Percentiles rank a stretch among this genome's conserved stretches.
phyloP scores from a whole-genome alignment of 495 filamentous ascomycete species.

The Penicillium atrosanguineum region DNA sequence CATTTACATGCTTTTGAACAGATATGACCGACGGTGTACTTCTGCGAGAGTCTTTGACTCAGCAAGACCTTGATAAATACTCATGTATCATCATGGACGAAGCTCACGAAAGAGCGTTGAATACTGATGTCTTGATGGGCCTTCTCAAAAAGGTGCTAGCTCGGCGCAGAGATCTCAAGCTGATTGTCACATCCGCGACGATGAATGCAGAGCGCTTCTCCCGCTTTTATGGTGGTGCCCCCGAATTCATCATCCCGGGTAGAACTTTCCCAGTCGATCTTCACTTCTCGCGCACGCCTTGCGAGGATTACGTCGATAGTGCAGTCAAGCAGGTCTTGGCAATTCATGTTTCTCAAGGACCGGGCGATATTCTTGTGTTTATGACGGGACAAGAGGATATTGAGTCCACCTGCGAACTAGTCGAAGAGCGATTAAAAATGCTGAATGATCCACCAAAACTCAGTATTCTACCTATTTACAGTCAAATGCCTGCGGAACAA shows the following conservation, averaged over 20 bases:
- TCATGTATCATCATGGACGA: slow-evolving; percentile 99
- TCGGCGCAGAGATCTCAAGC: slow-evolving; percentile 83
- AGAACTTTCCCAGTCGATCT: slow-evolving; percentile 97
- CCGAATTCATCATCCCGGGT: slow-evolving; percentile 95
- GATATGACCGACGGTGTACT: slow-evolving; percentile 99
- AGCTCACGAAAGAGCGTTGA: slow-evolving; percentile 93
- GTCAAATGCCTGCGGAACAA: slow-evolving; percentile 97
- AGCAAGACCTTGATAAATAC: slow-evolving; percentile 91
- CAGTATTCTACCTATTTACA: slow-evolving; percentile 96
- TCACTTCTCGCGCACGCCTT: slow-evolving; percentile 91
- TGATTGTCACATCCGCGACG: slow-evolving; percentile 97
- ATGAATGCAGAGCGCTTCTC: slow-evolving; percentile 98
- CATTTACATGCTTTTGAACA: slow-evolving; percentile 27
- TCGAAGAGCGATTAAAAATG: slow-evolving; percentile 83
- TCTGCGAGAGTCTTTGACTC: slow-evolving; percentile 86
- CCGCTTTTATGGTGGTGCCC: slow-evolving; percentile 95
- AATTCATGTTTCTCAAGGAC: slow-evolving; percentile 92
- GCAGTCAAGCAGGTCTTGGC: slow-evolving; percentile 95
- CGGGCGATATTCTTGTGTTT: slow-evolving; percentile 94
- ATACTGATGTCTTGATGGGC: slow-evolving; percentile 97
- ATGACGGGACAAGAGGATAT: slow-evolving; percentile 99
- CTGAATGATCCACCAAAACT: slow-evolving; percentile 94
- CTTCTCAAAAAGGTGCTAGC: slow-evolving; percentile 96
- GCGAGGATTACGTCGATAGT: slow-evolving; percentile 96
- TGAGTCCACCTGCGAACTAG: slow-evolving; percentile 89